A percentile compares a stretch with the other conserved stretches of the same genome.
phyloP scores from a whole-genome alignment of 345 rosid species.

The Populus nigra region DNA sequence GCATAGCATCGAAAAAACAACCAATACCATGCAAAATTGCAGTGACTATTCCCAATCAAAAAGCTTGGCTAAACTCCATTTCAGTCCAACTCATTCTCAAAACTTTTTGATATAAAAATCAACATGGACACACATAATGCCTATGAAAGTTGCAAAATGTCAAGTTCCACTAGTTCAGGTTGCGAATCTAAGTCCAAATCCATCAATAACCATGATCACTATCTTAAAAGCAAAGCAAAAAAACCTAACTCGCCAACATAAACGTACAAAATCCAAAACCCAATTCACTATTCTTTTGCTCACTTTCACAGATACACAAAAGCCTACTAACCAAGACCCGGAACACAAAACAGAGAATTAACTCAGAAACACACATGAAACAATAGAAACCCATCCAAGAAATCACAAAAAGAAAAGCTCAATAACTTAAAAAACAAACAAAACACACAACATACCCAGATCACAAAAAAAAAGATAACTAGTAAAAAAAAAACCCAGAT shows the following conservation, averaged over 20 bases:
- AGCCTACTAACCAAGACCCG: conserved; percentile 1
- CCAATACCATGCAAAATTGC: conserved; percentile 3
- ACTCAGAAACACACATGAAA: conserved; percentile 10
- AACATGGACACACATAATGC: background rate
- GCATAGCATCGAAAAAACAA: background rate
- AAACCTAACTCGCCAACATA: background rate
- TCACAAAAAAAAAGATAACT: conserved; percentile 13
- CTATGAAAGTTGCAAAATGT: background rate
- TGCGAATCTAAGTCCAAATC: conserved; percentile 2
- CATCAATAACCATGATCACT: conserved; percentile 3
- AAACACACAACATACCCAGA: background rate
- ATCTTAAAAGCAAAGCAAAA: conserved; percentile 1
- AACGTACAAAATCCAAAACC: background rate
- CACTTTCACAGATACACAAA: background rate
- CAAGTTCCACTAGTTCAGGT: background rate
- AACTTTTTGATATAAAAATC: background rate
- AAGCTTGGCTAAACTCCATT: background rate
- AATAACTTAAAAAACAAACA: background rate
- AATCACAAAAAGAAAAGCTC: conserved; percentile 3
- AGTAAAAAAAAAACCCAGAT: background rate
- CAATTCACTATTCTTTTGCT: background rate
- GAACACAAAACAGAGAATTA: conserved; percentile 19
- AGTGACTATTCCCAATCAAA: background rate
- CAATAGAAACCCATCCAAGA: background rate
- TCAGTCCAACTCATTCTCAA: conserved; percentile 1